Base-by-base conservation (phyloP, 1,139 yeast species). In the Magnusiomyces ingens region DNA sequence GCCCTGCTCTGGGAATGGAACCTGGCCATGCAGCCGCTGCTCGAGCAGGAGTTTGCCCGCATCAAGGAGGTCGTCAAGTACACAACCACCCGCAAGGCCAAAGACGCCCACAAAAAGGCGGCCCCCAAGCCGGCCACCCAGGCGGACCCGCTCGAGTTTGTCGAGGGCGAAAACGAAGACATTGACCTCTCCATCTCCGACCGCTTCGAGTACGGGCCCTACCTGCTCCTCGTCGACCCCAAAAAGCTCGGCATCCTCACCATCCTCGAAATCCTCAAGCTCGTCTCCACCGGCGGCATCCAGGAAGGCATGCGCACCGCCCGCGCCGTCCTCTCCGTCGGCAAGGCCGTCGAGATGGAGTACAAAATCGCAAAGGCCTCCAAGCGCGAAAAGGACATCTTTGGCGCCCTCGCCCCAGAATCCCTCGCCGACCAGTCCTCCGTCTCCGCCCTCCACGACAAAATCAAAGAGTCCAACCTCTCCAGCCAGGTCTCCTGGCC, bases 261-360 rank as follows among this genome's bases (percentile, higher is more conserved):
- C 0, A 86, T 93, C 62, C 72, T 93, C 63, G 98, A 93, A 67
- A 65, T 90, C 38, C 71, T 93, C 60, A 85, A 86, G 61, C 71
- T 86, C 55, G 81, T 84, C 57, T 80, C 91, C 2, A 82, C 90
- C 2, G 85, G 90, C 45, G 94, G 93, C 50, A 77, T 83, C 37
- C 74, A 77, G n/a, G 89, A 85, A 60, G 96, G 96, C 43, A 84
- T 90, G 82, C 78, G 91, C 63, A 84, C 93, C 0, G 89, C 95
- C 0, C 77, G 89, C 60, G 91, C 95, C 0, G 87, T 90, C 21
- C 73, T 85, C 21, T 76, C 87, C 0, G 90, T 93, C 4, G 96
- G 97, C 3, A 81, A 78, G 61, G 93, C 96, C 8, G 75, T 91
- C 37, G 97, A 93, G 67, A 70, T 83, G 60, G 98, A 93, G 67